These are phyloP conservation scores for Neonectria punicea DNA, from an alignment of 2,329 filamentous ascomycete genomes.

Conservation along the genomic window DNA sequence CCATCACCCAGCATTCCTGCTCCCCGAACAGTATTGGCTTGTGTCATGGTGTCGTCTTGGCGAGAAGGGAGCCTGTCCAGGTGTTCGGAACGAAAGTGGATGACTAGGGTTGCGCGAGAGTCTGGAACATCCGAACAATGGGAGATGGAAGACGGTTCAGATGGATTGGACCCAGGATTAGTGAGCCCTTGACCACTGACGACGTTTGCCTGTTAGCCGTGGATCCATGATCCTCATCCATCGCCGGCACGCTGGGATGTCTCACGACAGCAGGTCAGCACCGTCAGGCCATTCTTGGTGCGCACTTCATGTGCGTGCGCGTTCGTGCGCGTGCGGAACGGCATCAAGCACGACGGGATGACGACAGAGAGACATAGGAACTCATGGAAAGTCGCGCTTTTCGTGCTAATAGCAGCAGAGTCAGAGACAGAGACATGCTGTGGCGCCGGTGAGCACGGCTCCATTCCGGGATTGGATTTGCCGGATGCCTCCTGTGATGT, in stretches of 20 bases:
- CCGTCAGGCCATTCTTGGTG: slow-evolving; percentile 32
- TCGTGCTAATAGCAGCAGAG: slow-evolving; percentile 31
- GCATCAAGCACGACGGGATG: slow-evolving; percentile 22
- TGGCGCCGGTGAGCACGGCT: slow-evolving; percentile 21
- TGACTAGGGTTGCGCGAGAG: background rate
- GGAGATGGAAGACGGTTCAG: background rate
- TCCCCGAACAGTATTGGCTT: background rate
- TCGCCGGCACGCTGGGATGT: slow-evolving; percentile 27
- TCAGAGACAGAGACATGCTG: slow-evolving; percentile 15
- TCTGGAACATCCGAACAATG: slow-evolving; percentile 11
- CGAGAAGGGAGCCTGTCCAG: slow-evolving; percentile 8
- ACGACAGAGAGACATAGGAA: slow-evolving; percentile 28
- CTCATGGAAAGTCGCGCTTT: slow-evolving; percentile 14
- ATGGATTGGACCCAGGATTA: background rate
- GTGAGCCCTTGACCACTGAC: background rate
- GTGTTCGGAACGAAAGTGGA: background rate
- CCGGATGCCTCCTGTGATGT: slow-evolving; percentile 37
- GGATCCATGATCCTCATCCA: slow-evolving; percentile 4
- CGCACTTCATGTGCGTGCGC: background rate
- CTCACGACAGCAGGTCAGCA: slow-evolving; percentile 21
- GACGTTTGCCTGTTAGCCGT: background rate
- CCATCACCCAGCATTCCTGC: slow-evolving; percentile 7
- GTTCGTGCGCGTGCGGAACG: background rate
- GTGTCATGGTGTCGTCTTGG: slow-evolving; percentile 8
- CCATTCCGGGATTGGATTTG: slow-evolving; percentile 20